Base-by-base conservation (phyloP, 2,329 filamentous ascomycete species). In the Aspergillus novoparasiticus region DNA sequence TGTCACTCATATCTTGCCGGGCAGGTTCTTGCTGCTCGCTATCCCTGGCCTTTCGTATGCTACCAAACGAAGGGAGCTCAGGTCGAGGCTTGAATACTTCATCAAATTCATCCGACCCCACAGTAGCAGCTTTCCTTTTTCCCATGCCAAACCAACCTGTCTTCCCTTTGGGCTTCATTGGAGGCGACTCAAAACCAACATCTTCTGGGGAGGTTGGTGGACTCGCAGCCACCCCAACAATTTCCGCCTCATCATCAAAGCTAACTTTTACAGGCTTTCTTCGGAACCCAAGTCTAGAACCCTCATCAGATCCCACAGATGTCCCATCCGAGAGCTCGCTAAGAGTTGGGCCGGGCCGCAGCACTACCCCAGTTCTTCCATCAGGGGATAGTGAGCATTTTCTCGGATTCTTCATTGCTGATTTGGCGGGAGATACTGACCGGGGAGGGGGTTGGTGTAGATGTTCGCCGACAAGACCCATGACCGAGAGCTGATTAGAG, bases 261-360 rank as follows among this genome's bases (percentile, higher is more conserved):
- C 93, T 97, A 58, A 89, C 87, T 59, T 86, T 81, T 4, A 81
- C 81, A 34, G 76, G 76, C 71, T 84, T 86, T 75, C 84, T 88
- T 66, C 82, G 85, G 64, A 78, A 78, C 23, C 69, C 74, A 19
- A 75, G 46, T 41, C 74, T 76, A 28, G 65, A 69, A 11, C 79
- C 79, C 53, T 84, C 81, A 46, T 81, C 79, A 4, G 81, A 83
- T 43, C 74, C 75, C 21, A 78, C 73, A 6, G 86, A 89, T 4
- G 82, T 81, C 0, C 78, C 84, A 65, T 88, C 86, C 1, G 86
- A 88, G 1, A 82, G 76, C 64, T 88, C 86, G 66, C 85, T 86
- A 1, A 80, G 72, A 6, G 82, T 75, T 36, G 75, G 76, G 51
- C 68, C 68, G 16, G 68, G 64, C 46, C 74, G 69, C 51, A 68